Conservation (phyloP, 1,284 basidiomycete species). For the Naganishia sp. region DNA sequence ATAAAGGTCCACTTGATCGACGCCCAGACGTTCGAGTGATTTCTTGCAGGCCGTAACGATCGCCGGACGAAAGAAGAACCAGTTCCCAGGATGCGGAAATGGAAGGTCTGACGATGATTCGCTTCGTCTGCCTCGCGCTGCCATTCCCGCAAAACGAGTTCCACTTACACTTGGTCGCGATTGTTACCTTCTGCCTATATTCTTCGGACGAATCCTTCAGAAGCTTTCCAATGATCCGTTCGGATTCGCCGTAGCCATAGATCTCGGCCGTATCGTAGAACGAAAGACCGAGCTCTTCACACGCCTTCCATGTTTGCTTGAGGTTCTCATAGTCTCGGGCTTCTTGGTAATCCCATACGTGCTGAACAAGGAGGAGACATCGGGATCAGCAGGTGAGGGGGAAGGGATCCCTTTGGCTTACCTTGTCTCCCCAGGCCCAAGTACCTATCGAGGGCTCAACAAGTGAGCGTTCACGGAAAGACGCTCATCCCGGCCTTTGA, state of each 20-base stretch:
- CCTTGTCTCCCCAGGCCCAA: conserved; percentile 37
- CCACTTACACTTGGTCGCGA: conserved; percentile 46
- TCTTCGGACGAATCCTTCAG: conserved; percentile 42
- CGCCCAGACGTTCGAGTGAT: conserved; percentile 43
- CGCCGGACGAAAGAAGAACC: conserved; percentile 44
- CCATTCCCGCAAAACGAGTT: background rate
- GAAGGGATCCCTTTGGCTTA: background rate
- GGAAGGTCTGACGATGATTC: conserved; percentile 39
- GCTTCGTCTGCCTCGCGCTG: background rate
- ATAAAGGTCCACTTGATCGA: conserved; percentile 47
- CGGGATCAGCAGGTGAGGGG: background rate
- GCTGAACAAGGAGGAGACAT: background rate
- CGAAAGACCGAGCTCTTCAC: conserved; percentile 40
- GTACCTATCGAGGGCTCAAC: conserved; percentile 4
- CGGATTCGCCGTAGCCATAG: conserved; percentile 41
- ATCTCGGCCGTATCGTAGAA: conserved; percentile 49
- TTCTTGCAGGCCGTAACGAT: conserved; percentile 40
- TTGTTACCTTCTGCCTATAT: conserved; percentile 41
- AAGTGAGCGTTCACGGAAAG: background rate
- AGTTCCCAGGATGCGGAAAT: conserved; percentile 40
- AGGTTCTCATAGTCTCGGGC: conserved; percentile 42
- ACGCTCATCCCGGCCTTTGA: background rate
- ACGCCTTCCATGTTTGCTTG: conserved; percentile 43
- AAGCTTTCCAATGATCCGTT: conserved; percentile 44
- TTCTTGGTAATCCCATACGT: conserved; percentile 42